Conservation (phyloP, 2,329 filamentous ascomycete species). For the Arthrobotrys sphaeroides region DNA sequence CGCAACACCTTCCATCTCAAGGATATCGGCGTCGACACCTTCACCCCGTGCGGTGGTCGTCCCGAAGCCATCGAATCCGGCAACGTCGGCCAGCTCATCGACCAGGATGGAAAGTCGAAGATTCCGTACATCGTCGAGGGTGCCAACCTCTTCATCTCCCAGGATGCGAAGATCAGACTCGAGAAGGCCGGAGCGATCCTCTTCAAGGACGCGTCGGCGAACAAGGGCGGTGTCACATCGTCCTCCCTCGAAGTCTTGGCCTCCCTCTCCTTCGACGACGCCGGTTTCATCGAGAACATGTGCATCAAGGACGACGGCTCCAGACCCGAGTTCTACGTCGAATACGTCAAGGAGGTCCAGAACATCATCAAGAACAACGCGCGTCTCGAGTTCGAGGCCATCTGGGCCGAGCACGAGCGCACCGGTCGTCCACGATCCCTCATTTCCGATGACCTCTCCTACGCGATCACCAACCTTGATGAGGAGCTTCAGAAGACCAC, state of each 20-base stretch:
- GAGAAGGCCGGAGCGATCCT: conserved; percentile 94
- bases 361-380: conserved; percentile 90
- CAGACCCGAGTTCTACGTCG: conserved; percentile 87
- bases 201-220: conserved; percentile 97
- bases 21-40: conserved; percentile 79
- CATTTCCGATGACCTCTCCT: conserved; percentile 88
- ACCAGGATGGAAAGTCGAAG: conserved; percentile 79
- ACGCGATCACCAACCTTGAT: conserved; percentile 94
- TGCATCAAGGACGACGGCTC: conserved; percentile 80
- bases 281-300: conserved; percentile 90
- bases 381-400: conserved; percentile 92
- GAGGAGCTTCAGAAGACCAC: conserved; percentile 95
- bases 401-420: conserved; percentile 91
- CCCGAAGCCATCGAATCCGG: conserved; percentile 96
- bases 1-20: conserved; percentile 97
- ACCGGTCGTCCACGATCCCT: conserved; percentile 82
- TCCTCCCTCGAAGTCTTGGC: conserved; percentile 96
- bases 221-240: conserved; percentile 98
- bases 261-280: conserved; percentile 91
- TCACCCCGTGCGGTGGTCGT: conserved; percentile 94
- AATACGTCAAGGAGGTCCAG: conserved; percentile 92
- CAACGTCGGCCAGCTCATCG: conserved; percentile 85
- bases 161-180: conserved; percentile 93
- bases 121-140: conserved; percentile 98
- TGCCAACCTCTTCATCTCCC: conserved; percentile 97